Conservation (phyloP, 2,329 filamentous ascomycete species). For the Penicillium sp. region DNA sequence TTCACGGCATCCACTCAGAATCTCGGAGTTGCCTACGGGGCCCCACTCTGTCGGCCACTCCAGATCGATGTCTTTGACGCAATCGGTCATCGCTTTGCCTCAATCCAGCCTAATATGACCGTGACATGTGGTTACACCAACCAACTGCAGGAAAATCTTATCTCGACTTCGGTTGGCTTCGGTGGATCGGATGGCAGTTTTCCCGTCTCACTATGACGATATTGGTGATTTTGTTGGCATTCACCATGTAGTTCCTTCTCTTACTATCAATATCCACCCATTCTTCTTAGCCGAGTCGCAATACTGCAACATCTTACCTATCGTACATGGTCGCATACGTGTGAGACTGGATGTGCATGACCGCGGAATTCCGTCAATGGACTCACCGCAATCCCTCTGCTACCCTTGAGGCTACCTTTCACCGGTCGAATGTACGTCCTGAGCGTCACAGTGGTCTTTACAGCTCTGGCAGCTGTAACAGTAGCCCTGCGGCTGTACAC, state of each 20-base stretch:
- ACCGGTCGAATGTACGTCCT: constrained; percentile 23
- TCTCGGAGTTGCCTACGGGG: too few species aligned
- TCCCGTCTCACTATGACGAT: too few species aligned
- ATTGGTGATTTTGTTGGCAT: too few species aligned
- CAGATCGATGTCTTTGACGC: constrained; percentile 18
- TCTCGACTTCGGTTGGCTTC: neutral
- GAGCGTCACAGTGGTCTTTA: constrained; percentile 21
- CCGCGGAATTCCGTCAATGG: neutral
- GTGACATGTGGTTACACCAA: constrained; percentile 1
- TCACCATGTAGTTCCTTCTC: too few species aligned
- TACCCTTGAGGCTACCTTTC: too few species aligned
- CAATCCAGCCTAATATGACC: constrained; percentile 7
- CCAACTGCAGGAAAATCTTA: neutral
- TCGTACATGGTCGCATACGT: neutral
- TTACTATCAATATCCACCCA: too few species aligned
- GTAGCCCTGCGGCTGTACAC: constrained; percentile 26
- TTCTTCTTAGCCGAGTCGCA: too few species aligned
- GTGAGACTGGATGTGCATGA: neutral
- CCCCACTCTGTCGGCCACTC: neutral
- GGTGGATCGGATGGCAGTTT: neutral
- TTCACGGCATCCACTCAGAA: neutral
- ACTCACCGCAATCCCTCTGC: neutral
- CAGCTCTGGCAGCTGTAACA: constrained; percentile 17
- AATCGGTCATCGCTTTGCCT: constrained; percentile 3
- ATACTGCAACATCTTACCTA: too few species aligned